Percentiles rank a stretch among this genome's conserved stretches.
phyloP scores from a whole-genome alignment of 2,329 filamentous ascomycete genomes.

The Alternaria incomplexa region DNA sequence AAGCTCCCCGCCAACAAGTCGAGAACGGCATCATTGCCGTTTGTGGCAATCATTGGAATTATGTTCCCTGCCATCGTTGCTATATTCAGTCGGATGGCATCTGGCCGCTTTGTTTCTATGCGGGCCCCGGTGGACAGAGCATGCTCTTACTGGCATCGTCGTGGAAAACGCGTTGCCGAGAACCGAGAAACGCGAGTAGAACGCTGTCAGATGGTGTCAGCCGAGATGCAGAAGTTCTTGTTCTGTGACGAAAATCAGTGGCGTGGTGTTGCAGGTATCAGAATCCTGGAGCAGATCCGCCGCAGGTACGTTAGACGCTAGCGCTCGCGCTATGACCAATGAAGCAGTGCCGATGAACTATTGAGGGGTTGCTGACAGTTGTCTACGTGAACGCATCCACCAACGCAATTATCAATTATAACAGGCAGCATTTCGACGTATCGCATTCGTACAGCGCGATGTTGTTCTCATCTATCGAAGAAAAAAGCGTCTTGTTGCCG shows the following conservation, averaged over 20 bases:
- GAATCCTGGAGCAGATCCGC: slow-evolving; percentile 25
- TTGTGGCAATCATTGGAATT: slow-evolving; percentile 3
- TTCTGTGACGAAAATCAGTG: slow-evolving; percentile 13
- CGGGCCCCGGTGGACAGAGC: slow-evolving; percentile 10
- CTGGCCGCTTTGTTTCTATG: slow-evolving; percentile 12
- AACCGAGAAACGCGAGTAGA: slow-evolving; percentile 11
- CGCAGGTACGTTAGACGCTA: slow-evolving; percentile 26
- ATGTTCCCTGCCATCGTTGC: background rate
- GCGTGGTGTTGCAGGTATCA: slow-evolving; percentile 26
- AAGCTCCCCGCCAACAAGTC: slow-evolving; percentile 26
- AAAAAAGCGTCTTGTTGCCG: background rate
- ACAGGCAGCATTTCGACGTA: background rate
- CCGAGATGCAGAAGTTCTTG: slow-evolving; percentile 7
- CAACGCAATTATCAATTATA: background rate
- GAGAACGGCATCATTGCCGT: slow-evolving; percentile 7
- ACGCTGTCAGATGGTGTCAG: slow-evolving; percentile 5
- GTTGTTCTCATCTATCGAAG: fast-evolving
- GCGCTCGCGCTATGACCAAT: slow-evolving; percentile 10
- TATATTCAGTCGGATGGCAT: slow-evolving; percentile 13
- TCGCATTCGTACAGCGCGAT: background rate
- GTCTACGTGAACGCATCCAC: background rate
- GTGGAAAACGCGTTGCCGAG: slow-evolving; percentile 16
- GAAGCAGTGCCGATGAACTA: slow-evolving; percentile 17
- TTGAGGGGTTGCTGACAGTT: background rate
- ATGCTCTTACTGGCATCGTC: slow-evolving; percentile 21